Evolutionary conservation across 805 yeast species (phyloP).

Genomic region (Sporopachydermia quercuum): DNA sequence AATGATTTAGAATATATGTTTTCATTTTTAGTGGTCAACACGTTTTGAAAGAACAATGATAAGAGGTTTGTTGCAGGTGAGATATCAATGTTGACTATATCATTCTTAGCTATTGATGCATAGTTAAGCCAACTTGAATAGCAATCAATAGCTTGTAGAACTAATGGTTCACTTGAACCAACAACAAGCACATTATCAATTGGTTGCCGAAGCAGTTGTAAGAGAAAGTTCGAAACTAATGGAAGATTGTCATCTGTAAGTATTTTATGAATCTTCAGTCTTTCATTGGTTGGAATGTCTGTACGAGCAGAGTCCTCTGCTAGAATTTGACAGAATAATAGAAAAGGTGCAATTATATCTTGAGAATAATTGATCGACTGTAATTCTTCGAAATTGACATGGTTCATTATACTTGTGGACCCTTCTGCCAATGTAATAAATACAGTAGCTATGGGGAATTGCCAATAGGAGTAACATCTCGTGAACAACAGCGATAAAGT

Average conservation of each 20-base stretch:
- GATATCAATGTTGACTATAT: not conserved
- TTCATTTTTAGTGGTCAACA: constrained; percentile 11
- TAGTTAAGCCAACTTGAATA: not conserved
- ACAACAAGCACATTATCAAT: not conserved
- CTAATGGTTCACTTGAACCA: not conserved
- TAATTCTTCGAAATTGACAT: constrained; percentile 8
- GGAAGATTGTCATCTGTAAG: not conserved
- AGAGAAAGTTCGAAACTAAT: not conserved
- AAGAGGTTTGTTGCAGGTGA: not conserved
- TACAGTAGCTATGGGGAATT: constrained; percentile 23
- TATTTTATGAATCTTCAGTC: constrained; percentile 2
- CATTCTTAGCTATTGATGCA: constrained; percentile 1
- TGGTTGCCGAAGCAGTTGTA: not conserved
- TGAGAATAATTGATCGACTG: constrained; percentile 3
- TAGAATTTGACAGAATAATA: not conserved
- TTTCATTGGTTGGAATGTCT: constrained; percentile 4
- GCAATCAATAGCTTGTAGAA: constrained; percentile 1
- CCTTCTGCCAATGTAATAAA: constrained; percentile 7
- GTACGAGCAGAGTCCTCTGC: not conserved
- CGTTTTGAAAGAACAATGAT: not conserved
- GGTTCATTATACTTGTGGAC: constrained; percentile 4
- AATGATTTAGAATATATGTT: constrained; percentile 4
- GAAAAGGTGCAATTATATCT: constrained; percentile 7
- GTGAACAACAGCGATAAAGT: constrained; percentile 35
- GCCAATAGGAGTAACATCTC: constrained; percentile 23